These are phyloP conservation scores for Raddia guianensis DNA, from an alignment of 176 grass and related monocot genomes.

Conservation along the genomic window DNA sequence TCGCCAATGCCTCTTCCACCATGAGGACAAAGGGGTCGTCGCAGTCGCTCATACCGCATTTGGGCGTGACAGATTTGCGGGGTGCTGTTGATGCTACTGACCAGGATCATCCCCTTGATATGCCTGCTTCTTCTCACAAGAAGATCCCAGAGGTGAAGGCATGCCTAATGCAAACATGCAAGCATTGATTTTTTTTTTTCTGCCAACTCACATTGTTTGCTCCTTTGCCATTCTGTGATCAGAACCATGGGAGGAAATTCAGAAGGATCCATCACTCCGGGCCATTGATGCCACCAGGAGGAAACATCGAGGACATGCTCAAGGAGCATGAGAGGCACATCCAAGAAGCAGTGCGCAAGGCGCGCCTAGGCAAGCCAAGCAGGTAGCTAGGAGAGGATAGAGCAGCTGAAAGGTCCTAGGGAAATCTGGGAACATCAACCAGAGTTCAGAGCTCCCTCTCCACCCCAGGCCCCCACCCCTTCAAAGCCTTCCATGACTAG, in stretches of 20 bases:
- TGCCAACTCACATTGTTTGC: not conserved
- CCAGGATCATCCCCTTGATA: conserved; percentile 46
- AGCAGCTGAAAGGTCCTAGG: conserved; percentile 20
- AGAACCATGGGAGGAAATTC: conserved; percentile 59
- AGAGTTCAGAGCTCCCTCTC: not conserved
- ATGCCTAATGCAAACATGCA: too few species aligned
- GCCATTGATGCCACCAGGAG: conserved; percentile 70
- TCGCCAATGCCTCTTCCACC: conserved; percentile 41
- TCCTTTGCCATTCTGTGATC: conserved; percentile 26
- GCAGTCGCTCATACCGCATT: conserved; percentile 44
- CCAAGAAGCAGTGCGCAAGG: conserved; percentile 86
- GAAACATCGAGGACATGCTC: conserved; percentile 87
- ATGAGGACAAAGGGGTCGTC: conserved; percentile 53
- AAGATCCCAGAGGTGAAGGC: conserved; percentile 51
- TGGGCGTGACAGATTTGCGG: conserved; percentile 33
- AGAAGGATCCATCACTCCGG: conserved; percentile 89
- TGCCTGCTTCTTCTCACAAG: conserved; percentile 46
- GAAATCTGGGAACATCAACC: conserved; percentile 1
- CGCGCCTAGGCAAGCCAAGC: conserved; percentile 53
- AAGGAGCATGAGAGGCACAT: conserved; percentile 84
- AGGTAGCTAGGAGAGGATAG: conserved; percentile 30
- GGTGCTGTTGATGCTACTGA: conserved; percentile 36
- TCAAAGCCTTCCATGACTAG: not conserved
- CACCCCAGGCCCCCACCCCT: too few species aligned
- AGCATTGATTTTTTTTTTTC: too few species aligned